Percentiles rank a stretch among this genome's conserved stretches.
Evolutionary conservation across 129 eudicot species (phyloP).

Genomic region (Oenanthe sinensis): DNA sequence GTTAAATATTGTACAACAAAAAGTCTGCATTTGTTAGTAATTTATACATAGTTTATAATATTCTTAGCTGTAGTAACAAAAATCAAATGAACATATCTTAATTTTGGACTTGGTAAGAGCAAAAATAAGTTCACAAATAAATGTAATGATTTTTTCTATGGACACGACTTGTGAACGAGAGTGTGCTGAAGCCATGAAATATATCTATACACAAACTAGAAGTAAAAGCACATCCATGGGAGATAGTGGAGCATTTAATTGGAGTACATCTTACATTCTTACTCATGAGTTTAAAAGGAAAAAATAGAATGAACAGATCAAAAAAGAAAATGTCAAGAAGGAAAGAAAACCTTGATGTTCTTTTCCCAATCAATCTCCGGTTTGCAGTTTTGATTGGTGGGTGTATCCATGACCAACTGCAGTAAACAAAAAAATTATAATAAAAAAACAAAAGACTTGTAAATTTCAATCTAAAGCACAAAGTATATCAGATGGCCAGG

Average conservation of each 20-base stretch:
- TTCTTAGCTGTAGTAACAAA: not conserved
- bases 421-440: not conserved
- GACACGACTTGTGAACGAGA: not conserved
- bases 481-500: not conserved
- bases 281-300: not conserved
- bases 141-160: not conserved
- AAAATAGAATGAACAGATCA: not conserved
- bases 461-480: not conserved
- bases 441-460: not conserved
- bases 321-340: not conserved
- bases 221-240: not conserved
- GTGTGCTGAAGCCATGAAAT: not conserved
- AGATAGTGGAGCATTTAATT: not conserved
- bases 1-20: not conserved
- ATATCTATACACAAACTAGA: not conserved
- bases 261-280: not conserved
- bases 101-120: not conserved
- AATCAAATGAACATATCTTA: not conserved
- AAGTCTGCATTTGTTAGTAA: not conserved
- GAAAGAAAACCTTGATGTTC: slow-evolving; percentile 27
- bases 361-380: slow-evolving; percentile 22
- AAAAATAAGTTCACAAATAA: not conserved
- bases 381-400: slow-evolving; percentile 17
- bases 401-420: slow-evolving; percentile 25
- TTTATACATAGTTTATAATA: not conserved